Conservation (phyloP, 2,329 filamentous ascomycete species). For the Talaromyces piceae region DNA sequence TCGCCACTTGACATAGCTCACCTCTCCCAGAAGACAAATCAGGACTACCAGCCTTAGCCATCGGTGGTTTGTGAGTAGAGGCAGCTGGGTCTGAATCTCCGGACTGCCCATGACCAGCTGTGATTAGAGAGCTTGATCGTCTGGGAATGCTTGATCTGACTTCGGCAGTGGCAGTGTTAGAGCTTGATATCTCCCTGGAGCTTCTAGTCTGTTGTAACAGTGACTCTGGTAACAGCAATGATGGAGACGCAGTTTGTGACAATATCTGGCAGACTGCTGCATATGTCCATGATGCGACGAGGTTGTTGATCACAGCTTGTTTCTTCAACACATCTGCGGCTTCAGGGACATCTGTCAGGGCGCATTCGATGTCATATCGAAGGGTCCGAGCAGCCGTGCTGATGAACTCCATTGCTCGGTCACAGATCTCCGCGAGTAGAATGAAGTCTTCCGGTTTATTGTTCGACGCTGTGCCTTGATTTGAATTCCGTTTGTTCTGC, state of each 20-base stretch:
- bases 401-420: slow-evolving; percentile 75
- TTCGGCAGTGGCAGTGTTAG: slow-evolving; percentile 18
- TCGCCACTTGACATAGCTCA: slow-evolving; percentile 71
- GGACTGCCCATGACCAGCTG: slow-evolving; percentile 19
- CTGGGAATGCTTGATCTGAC: slow-evolving; percentile 25
- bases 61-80: slow-evolving; percentile 33
- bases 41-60: slow-evolving; percentile 57
- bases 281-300: slow-evolving; percentile 43
- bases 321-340: slow-evolving; percentile 28
- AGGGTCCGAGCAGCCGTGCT: slow-evolving; percentile 71
- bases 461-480: slow-evolving; percentile 35
- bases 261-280: slow-evolving; percentile 38
- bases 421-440: slow-evolving; percentile 79
- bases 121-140: slow-evolving; percentile 33
- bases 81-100: not conserved
- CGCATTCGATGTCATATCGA: slow-evolving; percentile 66
- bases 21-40: slow-evolving; percentile 76
- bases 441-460: slow-evolving; percentile 64
- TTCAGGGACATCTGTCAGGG: slow-evolving; percentile 41
- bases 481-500: slow-evolving; percentile 21
- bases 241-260: slow-evolving; percentile 31
- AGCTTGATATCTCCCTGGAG: slow-evolving; percentile 17
- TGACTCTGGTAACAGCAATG: slow-evolving; percentile 29
- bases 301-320: slow-evolving; percentile 35
- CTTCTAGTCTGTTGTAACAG: slow-evolving; percentile 26